Evolutionary conservation across 306 rosid species (phyloP).

Genomic region (Albizia julibrissin): DNA sequence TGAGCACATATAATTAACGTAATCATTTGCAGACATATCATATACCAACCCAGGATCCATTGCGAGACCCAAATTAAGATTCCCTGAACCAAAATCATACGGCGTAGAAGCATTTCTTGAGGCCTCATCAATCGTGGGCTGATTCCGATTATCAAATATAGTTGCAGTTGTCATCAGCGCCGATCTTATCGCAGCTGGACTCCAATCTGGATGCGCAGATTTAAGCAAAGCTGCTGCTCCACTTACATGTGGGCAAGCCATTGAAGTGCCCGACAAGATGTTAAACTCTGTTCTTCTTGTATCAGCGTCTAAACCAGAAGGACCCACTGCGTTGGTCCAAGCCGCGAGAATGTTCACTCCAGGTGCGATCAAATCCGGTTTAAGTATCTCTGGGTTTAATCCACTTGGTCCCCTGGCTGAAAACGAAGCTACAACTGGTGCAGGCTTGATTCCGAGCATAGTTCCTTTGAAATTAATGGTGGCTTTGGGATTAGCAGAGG

Average conservation of each 20-base stretch:
- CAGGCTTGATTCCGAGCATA: slow-evolving; percentile 79
- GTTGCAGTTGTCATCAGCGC: slow-evolving; percentile 90
- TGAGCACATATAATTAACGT: slow-evolving; percentile 61
- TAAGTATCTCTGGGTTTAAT: slow-evolving; percentile 71
- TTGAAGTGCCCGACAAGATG: slow-evolving; percentile 86
- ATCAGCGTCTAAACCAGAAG: slow-evolving; percentile 70
- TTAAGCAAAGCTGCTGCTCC: slow-evolving; percentile 89
- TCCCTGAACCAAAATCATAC: slow-evolving; percentile 82
- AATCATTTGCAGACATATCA: slow-evolving; percentile 63
- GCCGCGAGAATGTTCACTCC: slow-evolving; percentile 88
- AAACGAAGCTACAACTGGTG: slow-evolving; percentile 85
- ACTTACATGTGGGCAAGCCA: slow-evolving; percentile 92
- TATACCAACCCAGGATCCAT: slow-evolving; percentile 88
- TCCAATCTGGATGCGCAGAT: slow-evolving; percentile 91
- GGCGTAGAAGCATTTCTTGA: slow-evolving; percentile 66
- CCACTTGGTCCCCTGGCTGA: slow-evolving; percentile 81
- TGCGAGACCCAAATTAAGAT: slow-evolving; percentile 64
- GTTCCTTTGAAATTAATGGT: slow-evolving; percentile 83
- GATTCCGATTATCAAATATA: slow-evolving; percentile 50
- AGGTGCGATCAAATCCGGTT: slow-evolving; percentile 87
- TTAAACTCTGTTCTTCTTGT: slow-evolving; percentile 70
- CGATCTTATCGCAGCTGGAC: slow-evolving; percentile 81
- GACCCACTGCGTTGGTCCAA: slow-evolving; percentile 88
- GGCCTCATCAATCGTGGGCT: slow-evolving; percentile 68
- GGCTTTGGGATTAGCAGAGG: slow-evolving; percentile 57